phyloP scores from a whole-genome alignment of 306 rosid species.

The Carpinus viminea region DNA sequence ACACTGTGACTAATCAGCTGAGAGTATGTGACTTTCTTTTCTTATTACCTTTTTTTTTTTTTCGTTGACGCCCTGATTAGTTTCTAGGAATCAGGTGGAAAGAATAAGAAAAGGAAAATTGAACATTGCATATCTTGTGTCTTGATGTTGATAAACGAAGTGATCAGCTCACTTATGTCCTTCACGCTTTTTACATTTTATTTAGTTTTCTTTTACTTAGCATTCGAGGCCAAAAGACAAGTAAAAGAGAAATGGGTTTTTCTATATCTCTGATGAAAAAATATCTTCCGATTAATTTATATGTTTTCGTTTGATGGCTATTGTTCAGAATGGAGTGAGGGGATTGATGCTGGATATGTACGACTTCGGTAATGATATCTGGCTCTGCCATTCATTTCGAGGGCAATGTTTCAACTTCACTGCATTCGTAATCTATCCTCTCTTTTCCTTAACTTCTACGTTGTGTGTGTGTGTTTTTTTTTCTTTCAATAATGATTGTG shows the following conservation, averaged over 20 bases:
- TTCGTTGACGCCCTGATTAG: background rate
- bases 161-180: background rate
- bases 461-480: slow-evolving; percentile 18
- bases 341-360: slow-evolving; percentile 99
- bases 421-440: slow-evolving; percentile 70
- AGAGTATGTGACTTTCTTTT: slow-evolving; percentile 49
- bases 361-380: slow-evolving; percentile 79
- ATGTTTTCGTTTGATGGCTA: slow-evolving; percentile 25
- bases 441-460: slow-evolving; percentile 19
- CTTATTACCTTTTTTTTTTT: background rate
- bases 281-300: slow-evolving; percentile 22
- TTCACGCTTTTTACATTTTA: slow-evolving; percentile 20
- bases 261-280: background rate
- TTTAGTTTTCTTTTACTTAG: slow-evolving; percentile 3
- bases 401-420: slow-evolving; percentile 98
- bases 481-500: slow-evolving; percentile 15
- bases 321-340: slow-evolving; percentile 87
- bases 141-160: background rate
- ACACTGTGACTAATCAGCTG: slow-evolving; percentile 81
- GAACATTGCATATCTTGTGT: slow-evolving; percentile 6
- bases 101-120: slow-evolving; percentile 2
- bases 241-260: background rate
- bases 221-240: background rate
- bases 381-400: slow-evolving; percentile 94
- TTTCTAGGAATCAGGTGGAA: background rate